A percentile compares a stretch with the other conserved stretches of the same genome.
Conservation (phyloP, 768 basidiomycete species). For the Suillus americanus region DNA sequence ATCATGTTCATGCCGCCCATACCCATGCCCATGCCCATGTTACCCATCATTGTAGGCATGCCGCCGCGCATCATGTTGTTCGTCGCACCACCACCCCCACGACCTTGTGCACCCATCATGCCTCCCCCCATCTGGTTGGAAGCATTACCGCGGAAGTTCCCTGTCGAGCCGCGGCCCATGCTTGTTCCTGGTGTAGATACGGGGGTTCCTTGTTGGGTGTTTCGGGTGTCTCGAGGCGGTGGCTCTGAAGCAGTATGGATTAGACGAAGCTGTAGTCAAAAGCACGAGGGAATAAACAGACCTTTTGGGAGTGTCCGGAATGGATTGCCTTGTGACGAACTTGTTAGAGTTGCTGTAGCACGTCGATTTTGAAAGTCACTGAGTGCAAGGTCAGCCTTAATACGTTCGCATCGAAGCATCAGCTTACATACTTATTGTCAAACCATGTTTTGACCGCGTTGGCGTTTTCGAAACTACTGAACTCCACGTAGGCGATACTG, state of each 20-base stretch:
- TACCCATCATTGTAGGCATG: conserved; percentile 30
- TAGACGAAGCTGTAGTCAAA: conserved; percentile 5
- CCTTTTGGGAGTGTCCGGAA: conserved; percentile 95
- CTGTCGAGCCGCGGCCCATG: conserved; percentile 38
- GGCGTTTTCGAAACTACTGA: conserved; percentile 66
- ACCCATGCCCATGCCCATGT: conserved; percentile 36
- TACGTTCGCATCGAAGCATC: not conserved
- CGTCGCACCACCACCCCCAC: conserved; percentile 31
- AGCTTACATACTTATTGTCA: conserved; percentile 67
- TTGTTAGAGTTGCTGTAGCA: conserved; percentile 70
- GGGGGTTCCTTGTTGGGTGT: conserved; percentile 27
- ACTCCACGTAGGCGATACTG: conserved; percentile 88
- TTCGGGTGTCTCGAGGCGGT: conserved; percentile 61
- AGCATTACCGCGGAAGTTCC: conserved; percentile 36
- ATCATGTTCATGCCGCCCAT: conserved; percentile 42
- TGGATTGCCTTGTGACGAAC: conserved; percentile 79
- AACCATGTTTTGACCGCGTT: conserved; percentile 76
- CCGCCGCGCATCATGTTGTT: conserved; percentile 40
- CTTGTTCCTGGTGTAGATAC: conserved; percentile 24
- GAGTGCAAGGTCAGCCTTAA: conserved; percentile 6
- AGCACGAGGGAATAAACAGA: conserved; percentile 28
- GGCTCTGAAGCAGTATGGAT: conserved; percentile 50
- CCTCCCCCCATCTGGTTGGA: conserved; percentile 35
- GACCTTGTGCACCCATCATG: conserved; percentile 35
- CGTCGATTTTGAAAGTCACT: conserved; percentile 89